Evolutionary conservation across 805 yeast genomes (phyloP).

Genomic region (Lachancea kluyveri): DNA sequence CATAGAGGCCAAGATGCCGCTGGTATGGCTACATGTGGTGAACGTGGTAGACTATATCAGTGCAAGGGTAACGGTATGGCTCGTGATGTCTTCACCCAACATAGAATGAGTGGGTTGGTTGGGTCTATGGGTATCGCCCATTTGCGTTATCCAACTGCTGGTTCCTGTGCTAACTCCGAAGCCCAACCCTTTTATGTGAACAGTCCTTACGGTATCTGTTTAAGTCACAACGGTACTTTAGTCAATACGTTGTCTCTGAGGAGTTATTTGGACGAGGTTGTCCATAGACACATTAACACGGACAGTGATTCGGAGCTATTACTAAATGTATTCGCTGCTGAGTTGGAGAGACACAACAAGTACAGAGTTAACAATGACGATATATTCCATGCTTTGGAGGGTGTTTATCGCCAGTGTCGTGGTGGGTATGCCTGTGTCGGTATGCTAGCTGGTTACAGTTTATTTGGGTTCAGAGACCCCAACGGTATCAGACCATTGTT

Average conservation of each 20-base stretch:
- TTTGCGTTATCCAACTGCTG: constrained; percentile 95
- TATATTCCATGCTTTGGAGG: constrained; percentile 77
- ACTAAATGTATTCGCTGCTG: constrained; percentile 85
- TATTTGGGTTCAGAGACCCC: constrained; percentile 95
- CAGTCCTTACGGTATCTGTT: constrained; percentile 87
- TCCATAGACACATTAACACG: constrained; percentile 95
- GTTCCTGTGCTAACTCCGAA: constrained; percentile 89
- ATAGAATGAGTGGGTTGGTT: constrained; percentile 67
- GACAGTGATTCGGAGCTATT: constrained; percentile 93
- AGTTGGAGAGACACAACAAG: constrained; percentile 85
- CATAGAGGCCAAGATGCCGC: constrained; percentile 99
- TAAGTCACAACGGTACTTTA: constrained; percentile 92
- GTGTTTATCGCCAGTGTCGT: constrained; percentile 72
- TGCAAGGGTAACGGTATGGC: constrained; percentile 99
- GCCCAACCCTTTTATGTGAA: constrained; percentile 99
- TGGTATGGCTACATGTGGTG: constrained; percentile 95
- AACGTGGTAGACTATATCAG: constrained; percentile 88
- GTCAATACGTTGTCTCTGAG: constrained; percentile 78
- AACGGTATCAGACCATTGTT: constrained; percentile 91
- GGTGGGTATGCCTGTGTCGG: constrained; percentile 98
- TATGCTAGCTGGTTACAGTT: constrained; percentile 92
- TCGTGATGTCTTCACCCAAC: constrained; percentile 87
- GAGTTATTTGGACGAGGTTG: constrained; percentile 81
- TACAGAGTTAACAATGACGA: constrained; percentile 88
- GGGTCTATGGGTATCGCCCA: constrained; percentile 97